A percentile compares a stretch with the other conserved stretches of the same genome.
phyloP scores from a whole-genome alignment of 306 rosid species.

The Quillaja saponaria region DNA sequence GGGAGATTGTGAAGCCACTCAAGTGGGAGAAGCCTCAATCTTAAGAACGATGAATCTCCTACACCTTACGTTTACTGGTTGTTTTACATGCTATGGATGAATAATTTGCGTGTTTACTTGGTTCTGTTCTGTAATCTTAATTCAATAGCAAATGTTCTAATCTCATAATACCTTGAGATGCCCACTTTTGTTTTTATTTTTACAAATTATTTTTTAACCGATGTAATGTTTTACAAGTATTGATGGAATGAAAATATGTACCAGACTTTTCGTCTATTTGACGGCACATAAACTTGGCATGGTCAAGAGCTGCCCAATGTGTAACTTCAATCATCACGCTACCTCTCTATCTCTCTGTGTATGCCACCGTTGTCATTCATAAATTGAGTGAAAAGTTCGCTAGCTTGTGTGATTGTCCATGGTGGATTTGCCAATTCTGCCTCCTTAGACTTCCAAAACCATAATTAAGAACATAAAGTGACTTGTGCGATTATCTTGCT shows the following conservation, averaged over 20 bases:
- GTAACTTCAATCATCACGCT: no score
- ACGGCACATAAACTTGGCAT: constrained; percentile 24
- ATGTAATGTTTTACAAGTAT: constrained; percentile 34
- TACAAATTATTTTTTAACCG: constrained; percentile 29
- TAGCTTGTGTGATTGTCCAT: no score
- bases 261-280: constrained; percentile 35
- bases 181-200: neutral
- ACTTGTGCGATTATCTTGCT: no score
- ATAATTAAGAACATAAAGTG: no score
- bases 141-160: constrained; percentile 33
- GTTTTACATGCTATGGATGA: constrained; percentile 48
- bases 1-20: constrained; percentile 99
- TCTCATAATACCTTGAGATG: constrained; percentile 32
- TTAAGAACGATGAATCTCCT: neutral
- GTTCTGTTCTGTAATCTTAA: constrained; percentile 31
- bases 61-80: constrained; percentile 24
- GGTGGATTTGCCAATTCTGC: no score
- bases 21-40: constrained; percentile 79
- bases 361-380: no score
- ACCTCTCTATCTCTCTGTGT: no score
- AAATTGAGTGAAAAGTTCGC: no score
- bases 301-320: constrained; percentile 2
- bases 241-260: constrained; percentile 33
- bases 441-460: no score
- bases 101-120: constrained; percentile 52